A percentile compares a stretch with the other conserved stretches of the same genome.
phyloP scores from a whole-genome alignment of 2,329 filamentous ascomycete genomes.

The Teratosphaeria zuluensis region DNA sequence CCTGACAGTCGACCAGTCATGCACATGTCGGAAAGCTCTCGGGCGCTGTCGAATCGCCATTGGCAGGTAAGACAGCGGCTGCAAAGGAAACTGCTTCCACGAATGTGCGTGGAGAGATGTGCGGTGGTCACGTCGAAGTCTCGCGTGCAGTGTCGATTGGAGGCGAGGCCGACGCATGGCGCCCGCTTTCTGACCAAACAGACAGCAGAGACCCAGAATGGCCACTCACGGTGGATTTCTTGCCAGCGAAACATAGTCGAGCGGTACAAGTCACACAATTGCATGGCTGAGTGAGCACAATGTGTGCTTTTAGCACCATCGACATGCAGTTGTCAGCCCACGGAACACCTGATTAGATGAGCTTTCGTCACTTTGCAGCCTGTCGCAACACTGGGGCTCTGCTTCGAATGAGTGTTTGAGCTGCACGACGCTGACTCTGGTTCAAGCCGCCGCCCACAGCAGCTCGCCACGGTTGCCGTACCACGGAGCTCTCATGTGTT shows the following conservation, averaged over 20 bases:
- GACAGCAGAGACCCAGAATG: background rate
- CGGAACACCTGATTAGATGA: slow-evolving; percentile 2
- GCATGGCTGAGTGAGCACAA: background rate
- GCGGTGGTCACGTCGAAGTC: background rate
- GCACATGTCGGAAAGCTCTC: background rate
- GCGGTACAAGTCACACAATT: background rate
- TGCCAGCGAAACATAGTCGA: background rate
- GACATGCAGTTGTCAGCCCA: slow-evolving; percentile 5
- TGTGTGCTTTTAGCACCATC: background rate
- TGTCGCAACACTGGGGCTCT: slow-evolving; percentile 3
- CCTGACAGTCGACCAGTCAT: background rate
- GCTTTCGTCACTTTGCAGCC: background rate
- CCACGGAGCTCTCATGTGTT: background rate
- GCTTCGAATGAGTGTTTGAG: background rate
- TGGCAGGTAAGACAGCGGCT: background rate
- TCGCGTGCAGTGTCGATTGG: slow-evolving; percentile 4
- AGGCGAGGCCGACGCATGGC: slow-evolving; percentile 4
- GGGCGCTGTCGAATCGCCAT: background rate
- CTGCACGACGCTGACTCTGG: slow-evolving; percentile 1
- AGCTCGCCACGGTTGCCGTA: background rate
- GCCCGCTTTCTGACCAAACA: background rate
- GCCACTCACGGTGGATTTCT: background rate
- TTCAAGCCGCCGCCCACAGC: background rate
- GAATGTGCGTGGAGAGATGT: background rate
- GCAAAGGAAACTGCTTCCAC: background rate